A percentile compares a stretch with the other conserved stretches of the same genome.
Conservation (phyloP, 352 stramenopile genomes). For the Globisporangium acanthophoron region DNA sequence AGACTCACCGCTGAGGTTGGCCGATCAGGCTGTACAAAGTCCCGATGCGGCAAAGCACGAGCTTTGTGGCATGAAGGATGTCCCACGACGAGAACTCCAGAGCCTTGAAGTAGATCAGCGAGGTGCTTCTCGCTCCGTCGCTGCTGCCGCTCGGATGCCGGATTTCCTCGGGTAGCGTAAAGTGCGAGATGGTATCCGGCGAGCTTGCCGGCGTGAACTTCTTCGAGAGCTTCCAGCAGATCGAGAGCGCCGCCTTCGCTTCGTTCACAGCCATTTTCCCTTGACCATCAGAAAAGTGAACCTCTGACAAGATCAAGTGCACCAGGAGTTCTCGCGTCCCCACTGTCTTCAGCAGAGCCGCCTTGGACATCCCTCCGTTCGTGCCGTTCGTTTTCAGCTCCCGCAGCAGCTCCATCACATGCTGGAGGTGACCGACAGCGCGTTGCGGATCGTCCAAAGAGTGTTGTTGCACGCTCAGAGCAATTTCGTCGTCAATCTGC, state of each 20-base stretch:
- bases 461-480: slow-evolving; percentile 7
- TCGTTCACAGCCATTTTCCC: slow-evolving; percentile 37
- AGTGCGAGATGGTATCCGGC: slow-evolving; percentile 14
- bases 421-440: slow-evolving; percentile 24
- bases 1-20: slow-evolving; percentile 43
- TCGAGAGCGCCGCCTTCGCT: slow-evolving; percentile 49
- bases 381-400: slow-evolving; percentile 9
- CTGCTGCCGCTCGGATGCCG: not conserved
- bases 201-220: slow-evolving; percentile 24
- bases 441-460: slow-evolving; percentile 7
- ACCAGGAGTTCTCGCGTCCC: slow-evolving; percentile 51
- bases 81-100: slow-evolving; percentile 74
- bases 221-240: slow-evolving; percentile 65
- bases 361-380: not conserved
- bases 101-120: slow-evolving; percentile 52
- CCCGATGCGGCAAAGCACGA: slow-evolving; percentile 56
- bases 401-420: slow-evolving; percentile 4
- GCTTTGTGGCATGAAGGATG: slow-evolving; percentile 45
- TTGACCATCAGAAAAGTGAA: slow-evolving; percentile 44
- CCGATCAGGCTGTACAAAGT: slow-evolving; percentile 43
- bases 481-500: slow-evolving; percentile 29
- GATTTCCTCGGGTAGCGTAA: slow-evolving; percentile 40
- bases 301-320: slow-evolving; percentile 44
- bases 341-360: slow-evolving; percentile 24
- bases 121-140: slow-evolving; percentile 9